Evolutionary conservation across 2,329 filamentous ascomycete genomes (phyloP), one percentile per base, ranked within the genome.

Genomic region (Aquanectria penicillioides): DNA sequence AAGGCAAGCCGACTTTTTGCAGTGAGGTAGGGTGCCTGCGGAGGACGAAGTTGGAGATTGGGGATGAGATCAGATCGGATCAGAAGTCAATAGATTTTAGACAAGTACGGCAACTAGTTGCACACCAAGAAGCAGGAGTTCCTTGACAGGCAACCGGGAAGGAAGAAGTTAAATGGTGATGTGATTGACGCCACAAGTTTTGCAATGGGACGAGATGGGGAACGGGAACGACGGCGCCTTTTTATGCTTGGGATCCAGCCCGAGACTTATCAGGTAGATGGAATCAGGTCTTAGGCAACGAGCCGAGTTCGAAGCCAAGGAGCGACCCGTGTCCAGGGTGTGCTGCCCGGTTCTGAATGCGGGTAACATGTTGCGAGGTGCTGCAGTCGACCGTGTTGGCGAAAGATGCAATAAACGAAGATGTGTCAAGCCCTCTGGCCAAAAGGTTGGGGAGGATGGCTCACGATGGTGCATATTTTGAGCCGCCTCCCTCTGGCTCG

Each of bases 111-210:
- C 43, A 51, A 52, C 57, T 47, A 67, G 47, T 29, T 26, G 4
- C 49, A 34, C 49, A 36, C 49, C 37, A 50, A 25, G n/a, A 56
- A 20, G 33, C 41, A 43, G 33, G 28, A 50, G 62, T 49, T 58
- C 48, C 54, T 57, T 56, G 59, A 66, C 36, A 47, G 44, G 52
- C 31, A 41, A 49, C 59, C 51, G 22, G 23, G 47, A 61, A 65
- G 41, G 18, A 50, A 60, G 54, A 63, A 64, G 46, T 54, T 13
- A 56, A 61, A 59, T 63, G 56, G 57, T 69, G 68, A 70, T 53
- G 66, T 69, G 65, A 68, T 69, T 58, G 53, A 63, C 59, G 66
- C 68, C 66, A 68, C 66, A 65, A 57, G 41, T 67, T 67, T 70
- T 68, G 59, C 63, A 65, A 70, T 66, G 34, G 49, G 57, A 49